phyloP scores from a whole-genome alignment of 2,329 filamentous ascomycete species.

The Nigrospora sphaerica region DNA sequence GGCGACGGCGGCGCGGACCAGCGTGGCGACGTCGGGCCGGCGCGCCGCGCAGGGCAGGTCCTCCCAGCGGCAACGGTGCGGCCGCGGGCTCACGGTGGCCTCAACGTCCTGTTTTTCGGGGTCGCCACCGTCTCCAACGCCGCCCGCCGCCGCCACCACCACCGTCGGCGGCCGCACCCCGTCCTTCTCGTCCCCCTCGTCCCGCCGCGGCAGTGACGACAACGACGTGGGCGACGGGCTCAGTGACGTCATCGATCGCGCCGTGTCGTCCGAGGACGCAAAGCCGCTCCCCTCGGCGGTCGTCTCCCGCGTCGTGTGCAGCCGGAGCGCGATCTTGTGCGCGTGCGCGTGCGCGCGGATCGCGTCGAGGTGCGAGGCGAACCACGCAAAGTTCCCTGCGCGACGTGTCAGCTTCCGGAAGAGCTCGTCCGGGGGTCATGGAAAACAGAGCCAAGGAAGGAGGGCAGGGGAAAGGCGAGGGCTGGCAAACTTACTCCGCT shows the following conservation, averaged over 20 bases:
- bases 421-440: too few species aligned
- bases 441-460: too few species aligned
- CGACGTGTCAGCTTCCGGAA: background rate
- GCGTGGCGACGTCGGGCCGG: slow-evolving; percentile 30
- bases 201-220: background rate
- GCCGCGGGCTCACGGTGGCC: slow-evolving; percentile 3
- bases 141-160: slow-evolving; percentile 7
- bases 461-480: background rate
- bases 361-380: slow-evolving; percentile 28
- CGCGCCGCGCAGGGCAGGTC: slow-evolving; percentile 26
- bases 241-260: background rate
- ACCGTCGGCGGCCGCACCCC: background rate
- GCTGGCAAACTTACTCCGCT: slow-evolving; percentile 29
- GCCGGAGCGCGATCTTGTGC: slow-evolving; percentile 26
- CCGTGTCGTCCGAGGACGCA: background rate
- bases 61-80: slow-evolving; percentile 8
- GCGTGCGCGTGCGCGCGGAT: slow-evolving; percentile 30
- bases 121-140: slow-evolving; percentile 9
- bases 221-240: background rate
- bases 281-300: background rate
- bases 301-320: slow-evolving; percentile 26
- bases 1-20: slow-evolving; percentile 29
- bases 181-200: slow-evolving; percentile 8
- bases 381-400: slow-evolving; percentile 29
- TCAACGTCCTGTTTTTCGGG: slow-evolving; percentile 12